Base-by-base conservation (phyloP, 108 stramenopile species). In the Bacterosira constricta region DNA sequence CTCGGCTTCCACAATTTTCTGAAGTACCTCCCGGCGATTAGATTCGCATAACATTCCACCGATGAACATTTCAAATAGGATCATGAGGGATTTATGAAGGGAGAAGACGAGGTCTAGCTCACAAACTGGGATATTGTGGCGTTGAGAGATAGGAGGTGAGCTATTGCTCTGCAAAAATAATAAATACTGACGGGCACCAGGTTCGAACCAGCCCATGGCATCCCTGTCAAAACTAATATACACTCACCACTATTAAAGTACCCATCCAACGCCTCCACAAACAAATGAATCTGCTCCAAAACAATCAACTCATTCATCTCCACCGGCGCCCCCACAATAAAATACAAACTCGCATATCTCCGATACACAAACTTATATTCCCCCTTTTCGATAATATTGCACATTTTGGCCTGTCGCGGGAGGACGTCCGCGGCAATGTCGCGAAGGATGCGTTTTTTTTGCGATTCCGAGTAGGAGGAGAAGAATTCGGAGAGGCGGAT, bases 41-140 rank as follows among this genome's bases (percentile, higher is more conserved):
- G 82, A 81, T 76, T 98, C 96, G 44, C 91, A 91, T 8, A 98
- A 71, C 85, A 93, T 89, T 9, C 97, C 97, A 26, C 92, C 97
- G 46, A 96, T 81, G 66, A 98, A 96, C 90, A 92, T 95, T 80
- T 98, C 97, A 80, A 96, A 96, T 39, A 98, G 67, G 77, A 97
- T 92, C 66, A 85, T 59, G 17, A 96, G 82, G 46, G 92, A 96
- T 76, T 98, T 98, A 88, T 98, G 97, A 30, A 99, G 92, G 63
- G 96, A 94, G 79, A 98, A 98, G 63, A 99, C 97, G 27, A 99
- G 83, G 80, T 98, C 98, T 65, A 99, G 85, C 84, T 98, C 98
- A 80, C 98, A 97, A 12, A 94, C 91, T 86, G 45, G 31, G 38
- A 10, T 12, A 63, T 29, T 21, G 47, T 15, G 15, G 31, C 42